Conservation (phyloP, 2,329 filamentous ascomycete genomes). For the Truncatella angustata region DNA sequence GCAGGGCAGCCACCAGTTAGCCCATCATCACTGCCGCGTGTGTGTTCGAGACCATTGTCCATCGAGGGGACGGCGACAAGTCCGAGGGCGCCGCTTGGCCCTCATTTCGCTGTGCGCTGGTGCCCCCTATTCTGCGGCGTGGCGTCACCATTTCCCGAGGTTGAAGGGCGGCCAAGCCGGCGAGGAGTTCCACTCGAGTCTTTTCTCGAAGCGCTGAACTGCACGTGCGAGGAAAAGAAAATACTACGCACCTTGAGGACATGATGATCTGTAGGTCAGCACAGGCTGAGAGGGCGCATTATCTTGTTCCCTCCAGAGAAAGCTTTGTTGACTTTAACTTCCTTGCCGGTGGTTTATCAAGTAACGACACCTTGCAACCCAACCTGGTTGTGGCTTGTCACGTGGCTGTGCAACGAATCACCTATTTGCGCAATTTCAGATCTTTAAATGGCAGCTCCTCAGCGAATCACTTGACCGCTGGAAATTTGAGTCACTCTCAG, state of each 20-base stretch:
- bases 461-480: no score
- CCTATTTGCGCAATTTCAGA: no score
- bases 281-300: constrained; percentile 8
- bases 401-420: constrained; percentile 2
- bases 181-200: no score
- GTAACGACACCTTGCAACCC: neutral
- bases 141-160: neutral
- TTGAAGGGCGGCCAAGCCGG: neutral
- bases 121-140: neutral
- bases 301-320: neutral
- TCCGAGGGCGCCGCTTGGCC: neutral
- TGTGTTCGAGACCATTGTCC: neutral
- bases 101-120: neutral
- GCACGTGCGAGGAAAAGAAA: neutral
- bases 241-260: constrained; percentile 24
- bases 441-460: no score
- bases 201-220: no score
- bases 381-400: neutral
- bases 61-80: neutral
- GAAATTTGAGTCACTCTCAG: no score
- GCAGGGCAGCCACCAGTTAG: neutral
- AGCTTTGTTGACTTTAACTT: neutral
- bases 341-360: neutral
- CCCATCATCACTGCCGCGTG: neutral
- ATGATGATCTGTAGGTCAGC: constrained; percentile 16